Conservation (phyloP, 495 filamentous ascomycete genomes). For the Penicillium longicatenatum region DNA sequence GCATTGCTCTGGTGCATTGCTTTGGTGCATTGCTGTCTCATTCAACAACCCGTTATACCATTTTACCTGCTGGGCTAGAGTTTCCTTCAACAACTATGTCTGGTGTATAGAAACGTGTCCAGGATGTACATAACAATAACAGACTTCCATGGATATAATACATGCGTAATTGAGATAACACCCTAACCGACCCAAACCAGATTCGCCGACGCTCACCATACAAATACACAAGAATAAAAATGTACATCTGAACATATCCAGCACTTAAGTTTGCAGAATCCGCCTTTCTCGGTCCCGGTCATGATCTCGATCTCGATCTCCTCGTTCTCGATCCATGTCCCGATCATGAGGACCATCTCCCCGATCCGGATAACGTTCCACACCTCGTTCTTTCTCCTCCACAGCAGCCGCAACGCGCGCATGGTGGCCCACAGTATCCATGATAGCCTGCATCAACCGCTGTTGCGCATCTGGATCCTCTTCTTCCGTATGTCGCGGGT, state of each 20-base stretch:
- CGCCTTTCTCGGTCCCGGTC: slow-evolving; percentile 26
- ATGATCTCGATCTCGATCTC: slow-evolving; percentile 32
- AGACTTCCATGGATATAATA: not conserved
- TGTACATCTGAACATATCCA: not conserved
- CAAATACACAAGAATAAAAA: not conserved
- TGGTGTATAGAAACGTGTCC: too few relatives aligned
- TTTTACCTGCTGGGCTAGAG: too few relatives aligned
- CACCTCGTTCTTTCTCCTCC: slow-evolving; percentile 35
- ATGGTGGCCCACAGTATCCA: slow-evolving; percentile 49
- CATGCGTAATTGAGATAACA: not conserved
- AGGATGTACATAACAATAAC: not conserved
- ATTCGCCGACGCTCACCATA: not conserved
- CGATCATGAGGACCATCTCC: slow-evolving; percentile 12
- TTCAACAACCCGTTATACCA: too few relatives aligned
- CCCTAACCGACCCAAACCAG: not conserved
- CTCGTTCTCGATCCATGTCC: slow-evolving; percentile 14
- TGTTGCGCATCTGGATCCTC: slow-evolving; percentile 48
- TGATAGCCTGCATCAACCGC: slow-evolving; percentile 49
- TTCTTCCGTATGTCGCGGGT: slow-evolving; percentile 30
- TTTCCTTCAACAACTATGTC: too few relatives aligned
- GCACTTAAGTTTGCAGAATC: not conserved
- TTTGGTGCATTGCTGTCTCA: too few relatives aligned
- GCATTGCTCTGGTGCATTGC: too few relatives aligned
- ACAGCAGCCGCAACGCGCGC: slow-evolving; percentile 37
- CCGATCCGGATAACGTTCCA: slow-evolving; percentile 19